phyloP scores from a whole-genome alignment of 768 basidiomycete species.

The Suillus plorans region DNA sequence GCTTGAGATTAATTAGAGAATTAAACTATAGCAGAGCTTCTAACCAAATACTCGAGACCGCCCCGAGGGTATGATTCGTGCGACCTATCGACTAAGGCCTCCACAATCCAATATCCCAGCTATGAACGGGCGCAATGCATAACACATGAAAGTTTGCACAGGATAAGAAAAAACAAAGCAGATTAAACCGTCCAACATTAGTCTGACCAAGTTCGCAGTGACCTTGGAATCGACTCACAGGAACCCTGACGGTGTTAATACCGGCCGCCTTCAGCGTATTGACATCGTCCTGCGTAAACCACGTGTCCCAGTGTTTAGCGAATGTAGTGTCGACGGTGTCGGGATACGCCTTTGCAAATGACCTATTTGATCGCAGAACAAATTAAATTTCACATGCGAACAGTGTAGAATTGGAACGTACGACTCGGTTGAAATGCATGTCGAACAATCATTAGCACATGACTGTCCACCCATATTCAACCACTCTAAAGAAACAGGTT shows the following conservation, averaged over 20 bases:
- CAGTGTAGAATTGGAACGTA: slow-evolving; percentile 21
- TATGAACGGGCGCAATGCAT: slow-evolving; percentile 22
- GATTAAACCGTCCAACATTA: neutral
- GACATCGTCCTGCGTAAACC: slow-evolving; percentile 71
- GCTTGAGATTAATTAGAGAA: neutral
- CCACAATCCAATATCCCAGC: slow-evolving; percentile 85
- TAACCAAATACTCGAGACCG: slow-evolving; percentile 63
- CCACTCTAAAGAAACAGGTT: slow-evolving; percentile 52
- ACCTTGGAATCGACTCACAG: slow-evolving; percentile 42
- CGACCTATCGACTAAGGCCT: slow-evolving; percentile 61
- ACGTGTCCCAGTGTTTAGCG: slow-evolving; percentile 68
- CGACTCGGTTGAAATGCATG: slow-evolving; percentile 71
- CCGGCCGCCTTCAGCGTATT: slow-evolving; percentile 48
- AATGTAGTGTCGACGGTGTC: slow-evolving; percentile 57
- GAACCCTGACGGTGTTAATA: slow-evolving; percentile 79
- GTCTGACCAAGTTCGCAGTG: neutral
- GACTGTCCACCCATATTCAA: slow-evolving; percentile 65
- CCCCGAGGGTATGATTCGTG: slow-evolving; percentile 69
- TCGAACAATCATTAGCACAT: slow-evolving; percentile 52
- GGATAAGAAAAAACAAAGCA: neutral
- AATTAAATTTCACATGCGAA: neutral
- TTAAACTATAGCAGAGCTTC: slow-evolving; percentile 11
- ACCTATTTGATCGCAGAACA: slow-evolving; percentile 35
- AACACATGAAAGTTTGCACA: neutral
- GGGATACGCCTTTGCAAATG: slow-evolving; percentile 60